phyloP scores from a whole-genome alignment of 164 flowering plant species.

The Cinnamomum chago region DNA sequence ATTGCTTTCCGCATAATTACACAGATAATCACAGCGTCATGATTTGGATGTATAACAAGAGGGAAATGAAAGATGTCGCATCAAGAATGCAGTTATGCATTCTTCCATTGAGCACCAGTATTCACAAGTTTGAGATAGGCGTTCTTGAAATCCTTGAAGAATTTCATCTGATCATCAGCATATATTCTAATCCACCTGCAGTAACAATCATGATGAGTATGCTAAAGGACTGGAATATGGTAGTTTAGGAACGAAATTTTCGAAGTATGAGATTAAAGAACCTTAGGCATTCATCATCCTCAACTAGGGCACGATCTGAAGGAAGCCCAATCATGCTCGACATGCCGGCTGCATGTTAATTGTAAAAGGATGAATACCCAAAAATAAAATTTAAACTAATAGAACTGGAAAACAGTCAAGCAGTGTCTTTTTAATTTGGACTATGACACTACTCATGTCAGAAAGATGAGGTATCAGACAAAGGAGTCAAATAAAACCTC shows the following conservation, averaged over 20 bases:
- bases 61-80: background rate
- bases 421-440: background rate
- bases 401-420: background rate
- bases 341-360: constrained; percentile 35
- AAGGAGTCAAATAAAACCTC: no score
- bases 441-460: no score
- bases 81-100: constrained; percentile 13
- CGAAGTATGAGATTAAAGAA: constrained; percentile 9
- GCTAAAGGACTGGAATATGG: background rate
- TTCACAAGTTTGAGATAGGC: constrained; percentile 77
- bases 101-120: constrained; percentile 76
- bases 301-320: constrained; percentile 75
- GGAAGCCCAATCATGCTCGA: constrained; percentile 92
- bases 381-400: background rate
- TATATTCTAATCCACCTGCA: constrained; percentile 79
- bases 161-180: constrained; percentile 55
- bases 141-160: constrained; percentile 73
- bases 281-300: constrained; percentile 92
- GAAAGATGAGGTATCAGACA: no score
- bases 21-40: background rate
- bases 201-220: background rate
- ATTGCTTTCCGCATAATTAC: background rate
- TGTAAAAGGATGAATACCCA: background rate
- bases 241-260: background rate
- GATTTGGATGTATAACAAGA: background rate